Conservation (phyloP, 2,329 filamentous ascomycete species). For the Fusarium virguliforme region DNA sequence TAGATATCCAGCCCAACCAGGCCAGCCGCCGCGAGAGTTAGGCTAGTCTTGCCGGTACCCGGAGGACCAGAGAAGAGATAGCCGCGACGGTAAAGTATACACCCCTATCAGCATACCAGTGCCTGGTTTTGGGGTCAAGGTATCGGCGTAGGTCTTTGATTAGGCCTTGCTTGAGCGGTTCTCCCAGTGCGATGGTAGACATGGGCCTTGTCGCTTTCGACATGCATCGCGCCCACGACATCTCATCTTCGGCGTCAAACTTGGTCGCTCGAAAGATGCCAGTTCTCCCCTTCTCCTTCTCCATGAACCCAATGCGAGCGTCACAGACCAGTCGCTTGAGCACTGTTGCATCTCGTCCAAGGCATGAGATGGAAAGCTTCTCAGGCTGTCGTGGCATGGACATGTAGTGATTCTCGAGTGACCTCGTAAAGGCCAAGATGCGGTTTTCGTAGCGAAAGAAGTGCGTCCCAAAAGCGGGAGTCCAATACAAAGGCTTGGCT, state of each 20-base stretch:
- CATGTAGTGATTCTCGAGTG: not conserved
- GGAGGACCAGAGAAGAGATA: slow-evolving; percentile 45
- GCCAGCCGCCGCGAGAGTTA: slow-evolving; percentile 36
- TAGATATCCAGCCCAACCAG: slow-evolving; percentile 39
- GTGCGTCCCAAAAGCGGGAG: slow-evolving; percentile 33
- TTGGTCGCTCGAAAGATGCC: slow-evolving; percentile 31
- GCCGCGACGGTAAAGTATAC: slow-evolving; percentile 40
- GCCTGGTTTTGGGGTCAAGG: slow-evolving; percentile 33
- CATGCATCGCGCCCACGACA: slow-evolving; percentile 36
- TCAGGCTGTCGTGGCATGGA: not conserved
- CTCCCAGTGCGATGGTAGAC: slow-evolving; percentile 39
- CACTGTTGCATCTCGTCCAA: slow-evolving; percentile 28
- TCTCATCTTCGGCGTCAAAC: not conserved
- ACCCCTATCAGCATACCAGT: slow-evolving; percentile 41
- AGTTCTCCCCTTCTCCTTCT: slow-evolving; percentile 33
- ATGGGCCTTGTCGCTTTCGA: slow-evolving; percentile 38
- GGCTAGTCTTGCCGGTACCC: slow-evolving; percentile 42
- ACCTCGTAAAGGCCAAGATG: slow-evolving; percentile 28
- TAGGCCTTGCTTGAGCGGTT: slow-evolving; percentile 31
- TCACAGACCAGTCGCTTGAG: slow-evolving; percentile 36
- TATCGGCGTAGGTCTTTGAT: slow-evolving; percentile 38
- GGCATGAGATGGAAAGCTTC: slow-evolving; percentile 26
- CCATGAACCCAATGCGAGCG: slow-evolving; percentile 30
- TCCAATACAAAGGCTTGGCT: slow-evolving; percentile 32
- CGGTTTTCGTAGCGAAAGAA: slow-evolving; percentile 33